Conservation (phyloP, 768 basidiomycete genomes). For the Pisolithus marmoratus region DNA sequence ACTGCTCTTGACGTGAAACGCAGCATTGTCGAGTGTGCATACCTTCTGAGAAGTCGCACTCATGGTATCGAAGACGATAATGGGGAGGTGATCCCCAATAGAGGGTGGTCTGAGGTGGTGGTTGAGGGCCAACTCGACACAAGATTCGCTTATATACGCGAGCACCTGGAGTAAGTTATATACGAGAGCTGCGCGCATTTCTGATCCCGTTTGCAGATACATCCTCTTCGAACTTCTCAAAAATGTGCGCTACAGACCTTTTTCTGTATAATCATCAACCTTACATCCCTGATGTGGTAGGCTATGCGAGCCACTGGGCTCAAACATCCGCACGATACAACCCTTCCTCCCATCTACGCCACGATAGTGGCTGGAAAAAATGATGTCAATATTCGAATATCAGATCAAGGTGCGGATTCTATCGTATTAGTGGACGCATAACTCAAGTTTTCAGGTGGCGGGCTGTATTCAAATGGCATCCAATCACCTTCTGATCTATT, state of each 20-base stretch:
- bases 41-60: conserved; percentile 47
- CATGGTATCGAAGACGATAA: conserved; percentile 37
- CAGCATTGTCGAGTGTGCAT: conserved; percentile 65
- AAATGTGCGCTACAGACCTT: conserved; percentile 47
- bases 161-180: conserved; percentile 70
- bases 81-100: conserved; percentile 20
- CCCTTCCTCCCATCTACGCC: conserved; percentile 58
- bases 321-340: conserved; percentile 38
- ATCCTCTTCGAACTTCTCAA: conserved; percentile 87
- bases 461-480: conserved; percentile 51
- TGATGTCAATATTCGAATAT: conserved; percentile 76
- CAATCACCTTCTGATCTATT: conserved; percentile 71
- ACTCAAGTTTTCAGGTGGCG: conserved; percentile 51
- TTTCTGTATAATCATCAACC: background rate
- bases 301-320: conserved; percentile 65
- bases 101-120: conserved; percentile 55
- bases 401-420: conserved; percentile 69
- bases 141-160: conserved; percentile 76
- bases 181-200: background rate
- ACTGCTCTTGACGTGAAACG: conserved; percentile 65
- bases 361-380: conserved; percentile 74
- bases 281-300: conserved; percentile 30
- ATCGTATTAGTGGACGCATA: background rate
- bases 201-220: conserved; percentile 43
- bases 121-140: conserved; percentile 70